Percentiles rank a stretch among this genome's conserved stretches.
These are phyloP conservation scores for Cladophialophora chaetospira DNA, from an alignment of 2,329 filamentous ascomycete species.

Conservation along the genomic window DNA sequence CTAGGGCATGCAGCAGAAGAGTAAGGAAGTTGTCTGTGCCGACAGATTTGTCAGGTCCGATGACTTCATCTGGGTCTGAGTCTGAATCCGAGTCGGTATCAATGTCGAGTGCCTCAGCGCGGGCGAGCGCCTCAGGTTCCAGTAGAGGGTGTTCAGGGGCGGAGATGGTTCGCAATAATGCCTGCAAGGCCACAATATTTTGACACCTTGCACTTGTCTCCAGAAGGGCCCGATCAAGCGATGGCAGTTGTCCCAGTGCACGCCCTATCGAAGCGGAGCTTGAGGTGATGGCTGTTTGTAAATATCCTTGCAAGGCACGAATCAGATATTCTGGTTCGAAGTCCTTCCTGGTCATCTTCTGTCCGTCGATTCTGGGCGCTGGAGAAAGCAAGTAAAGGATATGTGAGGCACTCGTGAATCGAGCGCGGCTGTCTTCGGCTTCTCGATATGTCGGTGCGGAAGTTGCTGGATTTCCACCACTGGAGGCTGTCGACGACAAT, in stretches of 20 bases:
- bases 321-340: constrained; percentile 72
- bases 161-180: constrained; percentile 69
- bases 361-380: constrained; percentile 43
- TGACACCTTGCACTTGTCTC: constrained; percentile 86
- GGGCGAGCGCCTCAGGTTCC: constrained; percentile 1
- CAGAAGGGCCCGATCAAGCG: constrained; percentile 75
- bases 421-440: constrained; percentile 72
- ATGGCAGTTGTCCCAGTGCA: constrained; percentile 76
- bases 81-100: constrained; percentile 3
- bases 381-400: constrained; percentile 83
- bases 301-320: constrained; percentile 74
- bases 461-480: constrained; percentile 22
- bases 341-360: constrained; percentile 49
- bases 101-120: constrained; percentile 27
- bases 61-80: constrained; percentile 16
- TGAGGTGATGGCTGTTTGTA: constrained; percentile 77
- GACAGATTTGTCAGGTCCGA: constrained; percentile 4
- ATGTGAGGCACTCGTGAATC: constrained; percentile 71
- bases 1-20: constrained; percentile 73
- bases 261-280: constrained; percentile 74
- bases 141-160: constrained; percentile 71
- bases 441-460: constrained; percentile 55
- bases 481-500: constrained; percentile 42
- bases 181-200: constrained; percentile 85
- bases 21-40: constrained; percentile 61